Conservation (phyloP, 2,329 filamentous ascomycete genomes). For the Aspergillus pseudoviridinutans region DNA sequence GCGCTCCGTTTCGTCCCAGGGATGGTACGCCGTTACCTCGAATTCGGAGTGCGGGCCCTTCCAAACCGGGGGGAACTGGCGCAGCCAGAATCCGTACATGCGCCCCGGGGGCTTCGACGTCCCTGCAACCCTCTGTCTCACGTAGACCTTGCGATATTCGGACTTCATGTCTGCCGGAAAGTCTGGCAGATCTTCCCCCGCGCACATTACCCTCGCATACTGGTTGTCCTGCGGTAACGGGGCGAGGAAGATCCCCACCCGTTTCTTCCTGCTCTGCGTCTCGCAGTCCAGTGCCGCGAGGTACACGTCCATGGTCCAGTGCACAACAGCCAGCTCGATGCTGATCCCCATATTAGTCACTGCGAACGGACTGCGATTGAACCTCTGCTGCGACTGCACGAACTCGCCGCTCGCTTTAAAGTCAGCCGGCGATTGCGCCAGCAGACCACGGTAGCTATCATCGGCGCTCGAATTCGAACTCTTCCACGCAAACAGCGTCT, state of each 20-base stretch:
- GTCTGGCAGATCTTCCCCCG: not conserved
- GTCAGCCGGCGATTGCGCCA: not conserved
- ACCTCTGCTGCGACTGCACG: not conserved
- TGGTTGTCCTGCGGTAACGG: not conserved
- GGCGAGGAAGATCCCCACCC: not conserved
- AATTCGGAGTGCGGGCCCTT: not conserved
- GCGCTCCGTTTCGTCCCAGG: not conserved
- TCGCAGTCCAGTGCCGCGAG: constrained; percentile 17
- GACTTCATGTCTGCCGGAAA: not conserved
- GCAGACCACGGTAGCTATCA: not conserved
- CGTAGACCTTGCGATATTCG: not conserved
- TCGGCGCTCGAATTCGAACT: not conserved
- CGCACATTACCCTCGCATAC: not conserved
- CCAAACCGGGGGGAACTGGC: not conserved
- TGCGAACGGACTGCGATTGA: constrained; percentile 4
- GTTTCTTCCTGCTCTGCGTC: not conserved
- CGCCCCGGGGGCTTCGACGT: not conserved
- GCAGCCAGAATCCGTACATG: not conserved
- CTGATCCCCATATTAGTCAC: constrained; percentile 17
- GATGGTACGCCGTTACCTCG: not conserved
- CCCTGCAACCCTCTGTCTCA: not conserved
- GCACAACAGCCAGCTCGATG: constrained; percentile 13
- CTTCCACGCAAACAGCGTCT: constrained; percentile 5
- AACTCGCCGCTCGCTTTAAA: not conserved
- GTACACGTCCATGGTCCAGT: constrained; percentile 18